phyloP scores from a whole-genome alignment of 768 basidiomycete genomes.

The Daedaleopsis sinensis region DNA sequence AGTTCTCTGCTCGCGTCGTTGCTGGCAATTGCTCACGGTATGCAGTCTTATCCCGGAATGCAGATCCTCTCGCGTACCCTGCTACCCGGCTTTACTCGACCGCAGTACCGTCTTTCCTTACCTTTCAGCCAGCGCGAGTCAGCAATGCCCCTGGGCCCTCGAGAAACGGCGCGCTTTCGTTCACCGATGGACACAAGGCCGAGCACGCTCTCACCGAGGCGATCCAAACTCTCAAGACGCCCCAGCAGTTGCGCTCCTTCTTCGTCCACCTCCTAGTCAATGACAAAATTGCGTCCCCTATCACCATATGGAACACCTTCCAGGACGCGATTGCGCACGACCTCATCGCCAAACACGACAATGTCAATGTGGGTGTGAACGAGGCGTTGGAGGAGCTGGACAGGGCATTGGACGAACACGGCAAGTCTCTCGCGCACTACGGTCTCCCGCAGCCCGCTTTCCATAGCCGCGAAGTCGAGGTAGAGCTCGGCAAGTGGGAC shows the following conservation, averaged over 20 bases:
- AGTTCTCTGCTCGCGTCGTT: background rate
- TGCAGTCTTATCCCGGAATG: background rate
- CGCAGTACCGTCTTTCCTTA: background rate
- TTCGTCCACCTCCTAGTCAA: conserved; percentile 44
- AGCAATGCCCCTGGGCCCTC: conserved; percentile 29
- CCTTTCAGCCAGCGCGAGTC: background rate
- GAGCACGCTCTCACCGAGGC: conserved; percentile 40
- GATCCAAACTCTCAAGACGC: conserved; percentile 34
- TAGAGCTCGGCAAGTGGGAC: conserved; percentile 31
- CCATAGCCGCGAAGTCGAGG: conserved; percentile 31
- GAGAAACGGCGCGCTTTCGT: conserved; percentile 27
- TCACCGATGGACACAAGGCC: conserved; percentile 27
- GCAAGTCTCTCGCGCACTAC: conserved; percentile 30
- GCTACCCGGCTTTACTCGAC: background rate
- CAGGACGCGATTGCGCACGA: conserved; percentile 27
- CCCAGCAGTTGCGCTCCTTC: conserved; percentile 40
- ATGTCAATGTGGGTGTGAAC: conserved; percentile 25
- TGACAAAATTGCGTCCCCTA: conserved; percentile 29
- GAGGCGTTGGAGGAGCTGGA: conserved; percentile 29
- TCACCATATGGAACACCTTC: conserved; percentile 33
- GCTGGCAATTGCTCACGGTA: background rate
- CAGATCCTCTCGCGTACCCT: background rate
- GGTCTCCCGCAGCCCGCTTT: conserved; percentile 34
- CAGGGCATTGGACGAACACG: conserved; percentile 27
- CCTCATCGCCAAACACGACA: conserved; percentile 21